Percentiles rank a stretch among this genome's conserved stretches.
Conservation (phyloP, 257 asterid genomes). For the Nyctanthes arbortristis region DNA sequence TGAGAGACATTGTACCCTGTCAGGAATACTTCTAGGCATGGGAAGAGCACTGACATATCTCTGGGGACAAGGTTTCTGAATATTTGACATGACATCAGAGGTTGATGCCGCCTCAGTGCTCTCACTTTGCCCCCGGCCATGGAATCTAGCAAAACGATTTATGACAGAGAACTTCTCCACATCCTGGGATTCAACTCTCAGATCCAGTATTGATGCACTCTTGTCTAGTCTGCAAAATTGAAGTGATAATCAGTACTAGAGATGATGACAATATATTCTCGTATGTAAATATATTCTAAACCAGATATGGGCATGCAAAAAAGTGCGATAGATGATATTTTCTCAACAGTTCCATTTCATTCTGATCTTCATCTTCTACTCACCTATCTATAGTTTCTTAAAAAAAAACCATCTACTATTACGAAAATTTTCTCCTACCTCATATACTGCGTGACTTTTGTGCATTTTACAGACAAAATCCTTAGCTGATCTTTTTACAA, state of each 20-base stretch:
- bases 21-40: constrained; percentile 71
- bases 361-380: not conserved
- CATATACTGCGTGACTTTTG: not conserved
- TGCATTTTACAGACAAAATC: not conserved
- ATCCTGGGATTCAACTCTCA: constrained; percentile 78
- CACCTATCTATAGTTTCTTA: not conserved
- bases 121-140: constrained; percentile 77
- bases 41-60: constrained; percentile 82
- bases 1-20: constrained; percentile 75
- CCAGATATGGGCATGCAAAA: not conserved
- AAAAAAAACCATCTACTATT: not conserved
- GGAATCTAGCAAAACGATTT: constrained; percentile 80
- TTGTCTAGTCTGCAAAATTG: constrained; percentile 63
- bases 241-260: constrained; percentile 3
- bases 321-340: not conserved
- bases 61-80: constrained; percentile 52
- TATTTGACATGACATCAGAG: constrained; percentile 37
- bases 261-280: not conserved
- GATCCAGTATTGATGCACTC: constrained; percentile 69
- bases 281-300: not conserved
- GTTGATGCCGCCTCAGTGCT: constrained; percentile 50
- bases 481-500: not conserved
- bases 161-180: constrained; percentile 76
- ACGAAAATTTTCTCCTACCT: not conserved
- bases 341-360: not conserved